Percentiles rank a stretch among this genome's conserved stretches.
These are phyloP conservation scores for Lentinula edodes DNA, from an alignment of 768 basidiomycete species.

Conservation along the genomic window DNA sequence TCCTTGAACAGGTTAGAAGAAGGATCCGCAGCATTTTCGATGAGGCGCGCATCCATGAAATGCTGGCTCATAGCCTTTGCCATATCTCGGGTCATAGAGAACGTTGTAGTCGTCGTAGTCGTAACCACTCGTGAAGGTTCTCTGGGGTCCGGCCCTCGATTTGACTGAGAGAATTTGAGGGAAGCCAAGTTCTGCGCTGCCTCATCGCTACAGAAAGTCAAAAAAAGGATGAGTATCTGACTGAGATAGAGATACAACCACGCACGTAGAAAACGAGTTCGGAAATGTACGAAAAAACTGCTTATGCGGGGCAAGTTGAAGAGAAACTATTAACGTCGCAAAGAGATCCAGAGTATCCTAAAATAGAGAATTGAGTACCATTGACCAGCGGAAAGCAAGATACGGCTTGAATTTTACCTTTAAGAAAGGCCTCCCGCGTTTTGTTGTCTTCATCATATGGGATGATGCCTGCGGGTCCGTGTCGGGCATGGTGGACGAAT, in stretches of 20 bases:
- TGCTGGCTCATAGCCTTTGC: conserved; percentile 99
- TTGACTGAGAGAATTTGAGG: conserved; percentile 98
- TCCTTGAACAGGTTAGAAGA: conserved; percentile 92
- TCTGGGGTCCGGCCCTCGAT: conserved; percentile 96
- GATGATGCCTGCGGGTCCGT: conserved; percentile 56
- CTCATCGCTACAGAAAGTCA: conserved; percentile 66
- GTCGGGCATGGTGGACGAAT: conserved; percentile 32
- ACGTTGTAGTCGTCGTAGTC: conserved; percentile 98
- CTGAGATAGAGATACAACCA: conserved; percentile 16
- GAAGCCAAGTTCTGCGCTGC: conserved; percentile 90
- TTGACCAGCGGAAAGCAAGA: conserved; percentile 5
- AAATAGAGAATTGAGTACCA: background rate
- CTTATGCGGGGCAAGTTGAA: conserved; percentile 83
- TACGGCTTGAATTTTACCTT: conserved; percentile 50
- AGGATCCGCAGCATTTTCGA: conserved; percentile 94
- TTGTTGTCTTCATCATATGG: conserved; percentile 99
- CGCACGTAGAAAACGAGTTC: conserved; percentile 94
- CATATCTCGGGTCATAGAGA: conserved; percentile 99
- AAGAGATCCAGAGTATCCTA: conserved; percentile 98
- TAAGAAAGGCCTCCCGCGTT: conserved; percentile 89
- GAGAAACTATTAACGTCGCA: conserved; percentile 91
- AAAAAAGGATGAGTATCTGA: conserved; percentile 8
- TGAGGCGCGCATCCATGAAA: conserved; percentile 97
- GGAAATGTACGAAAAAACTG: conserved; percentile 95
- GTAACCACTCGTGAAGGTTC: conserved; percentile 98